phyloP scores from a whole-genome alignment of 2,329 filamentous ascomycete species.

The Aspergillus sp. region DNA sequence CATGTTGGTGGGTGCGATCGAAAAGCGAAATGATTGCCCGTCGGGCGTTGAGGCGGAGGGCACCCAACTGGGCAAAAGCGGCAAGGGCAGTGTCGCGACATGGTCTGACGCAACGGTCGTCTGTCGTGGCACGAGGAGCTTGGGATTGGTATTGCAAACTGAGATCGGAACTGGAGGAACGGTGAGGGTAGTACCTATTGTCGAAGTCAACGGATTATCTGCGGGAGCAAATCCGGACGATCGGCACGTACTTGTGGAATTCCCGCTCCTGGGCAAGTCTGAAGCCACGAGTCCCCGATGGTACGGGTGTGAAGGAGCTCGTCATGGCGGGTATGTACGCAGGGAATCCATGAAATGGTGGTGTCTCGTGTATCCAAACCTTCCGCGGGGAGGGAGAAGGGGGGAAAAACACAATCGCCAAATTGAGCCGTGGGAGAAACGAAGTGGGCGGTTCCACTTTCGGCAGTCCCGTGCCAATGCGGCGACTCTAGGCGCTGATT shows the following conservation, averaged over 20 bases:
- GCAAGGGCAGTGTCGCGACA: conserved; percentile 37
- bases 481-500: too few relatives aligned
- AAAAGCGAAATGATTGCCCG: conserved; percentile 50
- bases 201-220: neutral
- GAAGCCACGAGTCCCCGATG: too few relatives aligned
- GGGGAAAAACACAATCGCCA: too few relatives aligned
- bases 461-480: too few relatives aligned
- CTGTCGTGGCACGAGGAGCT: conserved; percentile 2
- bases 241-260: conserved; percentile 13
- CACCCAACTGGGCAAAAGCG: conserved; percentile 48
- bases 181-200: conserved; percentile 18
- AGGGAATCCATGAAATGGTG: too few relatives aligned
- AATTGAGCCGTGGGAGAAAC: too few relatives aligned
- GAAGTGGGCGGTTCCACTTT: too few relatives aligned
- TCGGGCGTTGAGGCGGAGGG: conserved; percentile 38
- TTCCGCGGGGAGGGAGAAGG: too few relatives aligned
- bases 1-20: conserved; percentile 44
- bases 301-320: too few relatives aligned
- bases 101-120: conserved; percentile 11
- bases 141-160: neutral
- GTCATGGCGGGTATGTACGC: too few relatives aligned
- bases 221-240: too few relatives aligned
- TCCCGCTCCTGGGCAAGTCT: conserved; percentile 13
- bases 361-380: too few relatives aligned
- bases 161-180: conserved; percentile 6